Evolutionary conservation across 108 stramenopile species (phyloP).

Genomic region (Nitzschia sp.): DNA sequence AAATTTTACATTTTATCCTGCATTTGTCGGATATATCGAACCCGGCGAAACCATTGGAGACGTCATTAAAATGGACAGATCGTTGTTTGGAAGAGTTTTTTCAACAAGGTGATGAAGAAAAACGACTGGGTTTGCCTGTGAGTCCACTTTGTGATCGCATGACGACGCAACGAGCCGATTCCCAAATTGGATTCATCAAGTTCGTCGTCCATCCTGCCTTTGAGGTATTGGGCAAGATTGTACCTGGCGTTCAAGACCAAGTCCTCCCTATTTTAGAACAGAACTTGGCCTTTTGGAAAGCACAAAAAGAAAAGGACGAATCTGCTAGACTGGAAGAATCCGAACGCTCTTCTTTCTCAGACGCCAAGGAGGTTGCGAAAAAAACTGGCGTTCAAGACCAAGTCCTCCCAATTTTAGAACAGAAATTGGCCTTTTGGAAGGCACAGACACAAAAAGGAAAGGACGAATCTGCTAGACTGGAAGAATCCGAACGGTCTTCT

Average conservation of each 20-base stretch:
- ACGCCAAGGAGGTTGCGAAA: too few species aligned
- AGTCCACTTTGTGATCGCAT: constrained; percentile 74
- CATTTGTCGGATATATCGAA: constrained; percentile 84
- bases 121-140: constrained; percentile 55
- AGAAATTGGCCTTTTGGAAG: constrained; percentile 55
- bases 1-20: constrained; percentile 51
- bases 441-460: constrained; percentile 10
- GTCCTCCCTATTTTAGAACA: constrained; percentile 43
- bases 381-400: constrained; percentile 37
- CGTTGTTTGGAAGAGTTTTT: constrained; percentile 76
- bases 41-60: constrained; percentile 49
- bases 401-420: constrained; percentile 43
- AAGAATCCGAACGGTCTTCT: too few species aligned
- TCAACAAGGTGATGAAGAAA: constrained; percentile 76
- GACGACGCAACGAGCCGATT: constrained; percentile 54
- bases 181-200: constrained; percentile 83
- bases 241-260: constrained; percentile 42
- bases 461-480: background rate
- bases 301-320: constrained; percentile 14
- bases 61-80: constrained; percentile 68
- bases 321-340: background rate
- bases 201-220: constrained; percentile 77
- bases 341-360: too few species aligned
- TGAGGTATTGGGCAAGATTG: constrained; percentile 50
- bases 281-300: constrained; percentile 55